Conservation (phyloP, 2,329 filamentous ascomycete genomes). For the Pseudogymnoascus sp. region DNA sequence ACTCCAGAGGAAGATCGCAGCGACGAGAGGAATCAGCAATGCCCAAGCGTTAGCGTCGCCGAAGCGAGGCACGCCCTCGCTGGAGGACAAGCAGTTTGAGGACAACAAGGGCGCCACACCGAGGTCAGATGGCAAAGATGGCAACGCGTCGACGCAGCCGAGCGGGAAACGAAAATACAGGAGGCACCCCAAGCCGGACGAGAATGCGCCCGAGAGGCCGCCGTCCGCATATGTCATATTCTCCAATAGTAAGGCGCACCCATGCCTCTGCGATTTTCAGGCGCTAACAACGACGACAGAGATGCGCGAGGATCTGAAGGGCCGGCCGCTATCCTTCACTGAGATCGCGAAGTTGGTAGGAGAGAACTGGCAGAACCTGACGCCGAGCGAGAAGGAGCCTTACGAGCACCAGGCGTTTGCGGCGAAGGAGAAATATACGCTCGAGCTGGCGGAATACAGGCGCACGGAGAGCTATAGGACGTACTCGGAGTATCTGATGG, state of each 20-base stretch:
- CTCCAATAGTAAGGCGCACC: slow-evolving; percentile 61
- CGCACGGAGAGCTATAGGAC: slow-evolving; percentile 58
- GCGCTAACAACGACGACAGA: slow-evolving; percentile 36
- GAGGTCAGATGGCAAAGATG: slow-evolving; percentile 36
- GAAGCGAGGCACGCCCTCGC: slow-evolving; percentile 34
- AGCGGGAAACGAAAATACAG: slow-evolving; percentile 63
- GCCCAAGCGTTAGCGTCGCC: slow-evolving; percentile 28
- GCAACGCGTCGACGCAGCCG: slow-evolving; percentile 34
- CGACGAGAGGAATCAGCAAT: slow-evolving; percentile 51
- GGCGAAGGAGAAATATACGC: slow-evolving; percentile 65
- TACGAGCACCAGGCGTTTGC: slow-evolving; percentile 60
- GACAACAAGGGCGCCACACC: slow-evolving; percentile 39
- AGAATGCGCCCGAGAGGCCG: slow-evolving; percentile 70
- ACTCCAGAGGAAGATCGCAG: slow-evolving; percentile 74
- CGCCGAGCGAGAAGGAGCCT: slow-evolving; percentile 53
- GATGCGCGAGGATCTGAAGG: slow-evolving; percentile 65
- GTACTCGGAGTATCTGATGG: slow-evolving; percentile 60
- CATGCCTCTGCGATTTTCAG: slow-evolving; percentile 14
- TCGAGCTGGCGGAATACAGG: slow-evolving; percentile 61
- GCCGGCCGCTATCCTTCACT: slow-evolving; percentile 64
- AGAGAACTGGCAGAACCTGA: slow-evolving; percentile 65
- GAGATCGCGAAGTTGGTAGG: slow-evolving; percentile 73
- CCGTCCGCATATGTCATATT: slow-evolving; percentile 80
- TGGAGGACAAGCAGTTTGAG: slow-evolving; percentile 51
- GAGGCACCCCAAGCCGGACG: slow-evolving; percentile 71